Evolutionary conservation across 2,329 filamentous ascomycete genomes (phyloP), one percentile per base, ranked within the genome.

Genomic region (Trichoderma breve): DNA sequence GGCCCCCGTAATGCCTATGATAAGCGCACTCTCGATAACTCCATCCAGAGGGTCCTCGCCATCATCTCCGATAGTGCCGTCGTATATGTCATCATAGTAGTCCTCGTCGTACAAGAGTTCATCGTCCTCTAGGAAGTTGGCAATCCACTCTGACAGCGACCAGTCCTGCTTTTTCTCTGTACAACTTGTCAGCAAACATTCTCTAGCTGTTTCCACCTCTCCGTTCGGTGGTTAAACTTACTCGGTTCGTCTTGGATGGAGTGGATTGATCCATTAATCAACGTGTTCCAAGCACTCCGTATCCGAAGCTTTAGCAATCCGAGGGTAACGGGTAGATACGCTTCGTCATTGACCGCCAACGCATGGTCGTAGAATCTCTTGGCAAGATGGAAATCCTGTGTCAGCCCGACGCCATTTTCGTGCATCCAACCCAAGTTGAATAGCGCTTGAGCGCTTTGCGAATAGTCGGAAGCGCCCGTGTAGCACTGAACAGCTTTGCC

Each of bases 371-470:
- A 99, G 82, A 95, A 97, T 69, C 96, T 87, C 83, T 99, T 99
- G 2, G 97, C 96, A 71, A 99, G 90, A 79, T 99, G 96, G 80
- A 97, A 99, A 79, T 99, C 96, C 80, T 99, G 96, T 70, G 93
- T 92, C 24, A 98, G 88, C 2, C 95, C 94, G 64, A 98, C 87
- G 8, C 96, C 96, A 78, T 98, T 98, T 82, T 99, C 96, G 78
- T 99, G 94, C 95, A 99, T 98, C 96, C 96, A 99, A 6, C 96
- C 97, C 15, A 99, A 86, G 77, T 99, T 98, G 89, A 94, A 99
- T 71, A 98, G 89, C 15, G 97, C 96, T 82, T 99, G 97, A 3
- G 95, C 96, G 76, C 94, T 97, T 78, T 94, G 92, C 76, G 95
- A 91, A 73, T 93, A 94, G 79, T 99, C 96, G 0, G 95, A 95